Evolutionary conservation across 2,329 filamentous ascomycete genomes (phyloP), one percentile per base, ranked within the genome.

Genomic region (Monosporascus cannonballus): DNA sequence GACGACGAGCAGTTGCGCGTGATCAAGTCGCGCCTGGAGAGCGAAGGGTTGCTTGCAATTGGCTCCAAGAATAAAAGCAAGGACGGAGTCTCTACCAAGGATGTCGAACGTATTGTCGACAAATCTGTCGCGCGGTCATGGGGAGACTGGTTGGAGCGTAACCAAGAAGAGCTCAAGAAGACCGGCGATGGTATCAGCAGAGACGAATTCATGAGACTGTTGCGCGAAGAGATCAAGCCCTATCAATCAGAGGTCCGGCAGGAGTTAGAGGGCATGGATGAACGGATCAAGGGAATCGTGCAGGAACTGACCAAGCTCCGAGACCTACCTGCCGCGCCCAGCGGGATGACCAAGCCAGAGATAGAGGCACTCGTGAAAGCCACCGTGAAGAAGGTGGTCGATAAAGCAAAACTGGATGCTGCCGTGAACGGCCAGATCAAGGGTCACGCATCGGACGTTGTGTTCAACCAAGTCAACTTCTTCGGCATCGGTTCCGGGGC

Each of bases 401-500:
- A 67, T 5, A 70, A 76, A 37, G 68, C 71, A 20, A 75, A 76
- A 51, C 69, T 83, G 2, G 71, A 76, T 48, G 74, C 74, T 3
- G 61, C 78, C 37, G 73, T 76, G 25, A 69, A 71, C 27, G 74
- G 74, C 51, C 70, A 73, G 49, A 78, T 82, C 49, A 70, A 72
- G 30, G 64, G 67, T 37, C 67, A 76, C 57, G 75, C 72, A 64
- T 69, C 73, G 44, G 61, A 64, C 1, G 66, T 75, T 24, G 70
- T 84, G 24, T 69, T 69, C 51, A 72, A 77, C 50, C 78, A 80
- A 51, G 73, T 91, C 69, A 96, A 96, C 72, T 91, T 85, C 71
- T 87, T 96, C 61, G 78, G 80, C 3, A 63, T 71, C 1, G 82
- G 83, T 4, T 71, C 84, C 18, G 90, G 89, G 5, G 89, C 89